Evolutionary conservation across 768 basidiomycete species (phyloP), one percentile per base, ranked within the genome.

Genomic region (Rhodosporidiobolus sp.): DNA sequence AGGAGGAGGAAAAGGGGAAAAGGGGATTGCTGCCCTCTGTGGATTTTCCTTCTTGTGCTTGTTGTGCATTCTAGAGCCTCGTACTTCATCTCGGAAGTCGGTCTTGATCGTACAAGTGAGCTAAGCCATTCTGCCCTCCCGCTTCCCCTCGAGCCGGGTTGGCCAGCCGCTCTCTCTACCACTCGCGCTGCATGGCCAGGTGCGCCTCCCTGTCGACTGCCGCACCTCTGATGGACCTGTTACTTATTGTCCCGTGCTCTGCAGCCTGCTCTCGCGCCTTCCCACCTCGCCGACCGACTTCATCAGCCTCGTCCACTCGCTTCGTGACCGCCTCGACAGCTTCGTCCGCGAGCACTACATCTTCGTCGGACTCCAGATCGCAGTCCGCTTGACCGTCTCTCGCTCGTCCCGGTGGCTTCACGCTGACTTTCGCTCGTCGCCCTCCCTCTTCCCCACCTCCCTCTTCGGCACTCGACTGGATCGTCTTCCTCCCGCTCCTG

Each of bases 331-430:
- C 4, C 22, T 63, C 60, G 70, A 75, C 63, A 0, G 14, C 2
- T 76, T 35, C 48, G 22, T 54, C 19, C 32, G 63, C 30, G 43
- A 54, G 24, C 67, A 76, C 57, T 67, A 61, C 52, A 50, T 69
- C 64, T 52, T 69, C 11, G 59, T 61, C 34, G 46, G 45, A 20
- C 17, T 45, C 26, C 61, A 69, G 43, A 61, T 76, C 52, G 62
- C 70, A 28, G 69, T 64, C 26, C 30, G 65, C 35, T 46, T 32
- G 8, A 14, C 45, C 9, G 20, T 32, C 12, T 35, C 28, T 28
- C 53, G 7, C 34, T 7, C 7, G 1, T 38, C 35, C 12, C 62
- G 14, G 11, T 24, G 4, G 5, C n/a, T n/a, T n/a, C n/a, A n/a
- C 26, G n/a, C 54, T 48, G 46, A 55, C 32, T 24, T n/a, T 43